Evolutionary conservation across 257 asterid genomes (phyloP).

Genomic region (Solanum lignicaule): DNA sequence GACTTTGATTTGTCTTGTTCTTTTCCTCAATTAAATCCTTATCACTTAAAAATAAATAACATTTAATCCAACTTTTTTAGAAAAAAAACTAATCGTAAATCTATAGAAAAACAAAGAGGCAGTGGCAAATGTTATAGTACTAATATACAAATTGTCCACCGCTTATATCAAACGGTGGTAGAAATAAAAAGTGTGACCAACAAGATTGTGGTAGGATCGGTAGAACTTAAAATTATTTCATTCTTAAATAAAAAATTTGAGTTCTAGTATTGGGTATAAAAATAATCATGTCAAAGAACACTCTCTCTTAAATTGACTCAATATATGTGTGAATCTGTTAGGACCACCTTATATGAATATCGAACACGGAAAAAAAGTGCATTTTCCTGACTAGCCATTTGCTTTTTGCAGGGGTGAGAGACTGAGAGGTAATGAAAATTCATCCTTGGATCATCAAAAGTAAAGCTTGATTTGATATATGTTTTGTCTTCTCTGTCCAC

Average conservation of each 20-base stretch:
- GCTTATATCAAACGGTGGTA: not conserved
- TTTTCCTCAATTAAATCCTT: not conserved
- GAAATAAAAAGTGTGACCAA: not conserved
- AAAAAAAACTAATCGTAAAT: not conserved
- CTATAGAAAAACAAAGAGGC: not conserved
- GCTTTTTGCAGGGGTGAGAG: not conserved
- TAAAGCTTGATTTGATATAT: not conserved
- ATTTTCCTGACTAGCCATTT: not conserved
- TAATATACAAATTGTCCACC: not conserved
- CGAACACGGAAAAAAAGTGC: not conserved
- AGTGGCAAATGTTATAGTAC: not conserved
- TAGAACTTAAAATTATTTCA: not conserved
- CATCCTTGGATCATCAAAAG: not conserved
- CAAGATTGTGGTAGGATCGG: rapidly evolving
- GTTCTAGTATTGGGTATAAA: not conserved
- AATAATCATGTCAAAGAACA: not conserved
- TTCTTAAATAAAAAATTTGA: rapidly evolving
- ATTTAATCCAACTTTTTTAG: not conserved
- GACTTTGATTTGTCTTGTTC: not conserved
- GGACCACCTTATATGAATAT: rapidly evolving
- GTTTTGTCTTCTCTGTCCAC: not conserved
- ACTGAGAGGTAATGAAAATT: not conserved
- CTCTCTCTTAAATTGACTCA: not conserved
- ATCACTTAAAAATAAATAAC: not conserved
- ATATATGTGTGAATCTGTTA: rapidly evolving